Percentiles rank a stretch among this genome's conserved stretches.
phyloP scores from a whole-genome alignment of 805 yeast species.

The Wickerhamomyces chambardii region DNA sequence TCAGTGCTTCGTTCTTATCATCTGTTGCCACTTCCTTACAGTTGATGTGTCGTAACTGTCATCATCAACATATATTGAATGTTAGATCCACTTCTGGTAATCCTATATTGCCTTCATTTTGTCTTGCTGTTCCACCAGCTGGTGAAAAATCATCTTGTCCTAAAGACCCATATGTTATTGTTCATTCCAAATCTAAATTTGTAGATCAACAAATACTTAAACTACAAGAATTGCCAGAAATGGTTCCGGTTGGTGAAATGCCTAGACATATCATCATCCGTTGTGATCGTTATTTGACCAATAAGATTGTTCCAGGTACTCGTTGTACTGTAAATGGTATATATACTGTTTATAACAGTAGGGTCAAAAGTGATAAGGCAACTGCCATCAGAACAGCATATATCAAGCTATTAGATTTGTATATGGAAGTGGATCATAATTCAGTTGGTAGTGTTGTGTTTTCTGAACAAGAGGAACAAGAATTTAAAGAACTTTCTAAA shows the following conservation, averaged over 20 bases:
- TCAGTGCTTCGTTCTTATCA: conserved; percentile 79
- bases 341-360: conserved; percentile 82
- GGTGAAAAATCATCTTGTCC: conserved; percentile 63
- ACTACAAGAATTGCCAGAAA: conserved; percentile 95
- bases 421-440: conserved; percentile 70
- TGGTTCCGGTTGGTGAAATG: conserved; percentile 98
- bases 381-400: conserved; percentile 95
- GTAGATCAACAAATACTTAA: conserved; percentile 93
- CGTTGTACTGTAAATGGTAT: conserved; percentile 89
- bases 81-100: conserved; percentile 66
- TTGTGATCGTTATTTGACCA: conserved; percentile 84
- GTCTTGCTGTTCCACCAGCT: conserved; percentile 48
- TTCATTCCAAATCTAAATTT: conserved; percentile 89
- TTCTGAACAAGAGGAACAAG: conserved; percentile 91
- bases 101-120: conserved; percentile 55
- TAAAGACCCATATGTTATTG: conserved; percentile 84
- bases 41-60: conserved; percentile 80
- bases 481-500: conserved; percentile 72
- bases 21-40: conserved; percentile 83
- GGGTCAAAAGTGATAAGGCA: conserved; percentile 43
- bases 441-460: conserved; percentile 53
- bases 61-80: conserved; percentile 61
- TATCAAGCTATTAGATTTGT: conserved; percentile 77
- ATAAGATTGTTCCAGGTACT: conserved; percentile 90
- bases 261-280: conserved; percentile 88